Conservation (phyloP, 208 protist genomes). For the Trypanosoma boissoni region DNA sequence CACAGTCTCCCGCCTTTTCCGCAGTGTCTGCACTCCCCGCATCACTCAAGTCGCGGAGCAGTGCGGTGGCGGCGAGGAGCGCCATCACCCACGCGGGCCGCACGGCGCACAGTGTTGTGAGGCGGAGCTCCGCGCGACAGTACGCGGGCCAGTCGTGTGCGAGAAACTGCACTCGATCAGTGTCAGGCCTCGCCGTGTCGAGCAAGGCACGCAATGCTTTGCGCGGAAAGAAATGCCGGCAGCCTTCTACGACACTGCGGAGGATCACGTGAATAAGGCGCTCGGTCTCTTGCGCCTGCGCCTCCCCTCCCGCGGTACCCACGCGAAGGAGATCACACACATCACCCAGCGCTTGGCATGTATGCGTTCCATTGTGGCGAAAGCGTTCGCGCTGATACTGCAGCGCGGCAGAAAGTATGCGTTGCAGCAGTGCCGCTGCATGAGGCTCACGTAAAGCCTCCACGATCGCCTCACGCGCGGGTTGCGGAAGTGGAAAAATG, state of each 20-base stretch:
- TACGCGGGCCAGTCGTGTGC: no score
- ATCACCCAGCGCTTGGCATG: no score
- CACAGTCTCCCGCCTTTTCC: background rate
- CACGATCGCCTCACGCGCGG: slow-evolving; percentile 2
- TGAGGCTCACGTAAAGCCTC: background rate
- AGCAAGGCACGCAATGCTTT: background rate
- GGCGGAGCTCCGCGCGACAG: no score
- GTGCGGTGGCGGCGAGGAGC: no score
- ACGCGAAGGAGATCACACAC: slow-evolving; percentile 19
- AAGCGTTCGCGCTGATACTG: background rate
- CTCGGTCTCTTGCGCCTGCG: slow-evolving; percentile 7
- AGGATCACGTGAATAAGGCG: background rate
- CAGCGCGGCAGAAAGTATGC: background rate
- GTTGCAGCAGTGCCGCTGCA: background rate
- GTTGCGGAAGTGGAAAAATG: no score
- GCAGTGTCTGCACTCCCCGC: no score
- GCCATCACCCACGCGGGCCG: no score
- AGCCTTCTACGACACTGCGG: slow-evolving; percentile 9
- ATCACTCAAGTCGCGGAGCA: no score
- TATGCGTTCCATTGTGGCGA: background rate
- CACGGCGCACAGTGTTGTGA: no score
- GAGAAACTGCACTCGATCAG: no score
- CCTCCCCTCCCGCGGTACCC: no score
- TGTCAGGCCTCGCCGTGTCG: no score
- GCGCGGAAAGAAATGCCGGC: background rate